Evolutionary conservation across 257 asterid genomes (phyloP).

Genomic region (Solanum virginianum): DNA sequence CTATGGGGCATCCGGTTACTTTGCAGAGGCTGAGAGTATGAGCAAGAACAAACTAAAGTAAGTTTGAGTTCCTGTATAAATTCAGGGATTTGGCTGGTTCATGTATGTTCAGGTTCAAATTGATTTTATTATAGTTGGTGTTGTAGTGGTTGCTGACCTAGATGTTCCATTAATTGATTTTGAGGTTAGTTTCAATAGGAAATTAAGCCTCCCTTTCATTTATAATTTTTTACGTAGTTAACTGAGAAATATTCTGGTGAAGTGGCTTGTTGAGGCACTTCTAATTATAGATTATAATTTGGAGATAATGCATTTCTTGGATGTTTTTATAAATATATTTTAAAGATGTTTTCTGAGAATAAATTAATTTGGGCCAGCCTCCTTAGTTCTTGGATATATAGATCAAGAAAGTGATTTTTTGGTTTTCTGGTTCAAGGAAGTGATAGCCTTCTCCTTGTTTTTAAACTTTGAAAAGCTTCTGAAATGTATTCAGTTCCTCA

Average conservation of each 20-base stretch:
- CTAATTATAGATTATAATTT: neutral
- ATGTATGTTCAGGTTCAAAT: neutral
- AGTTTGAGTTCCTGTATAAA: constrained; percentile 4
- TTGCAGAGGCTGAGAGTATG: constrained; percentile 30
- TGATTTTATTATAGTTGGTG: neutral
- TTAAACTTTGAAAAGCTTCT: neutral
- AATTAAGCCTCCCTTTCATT: neutral
- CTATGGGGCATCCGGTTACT: constrained; percentile 95
- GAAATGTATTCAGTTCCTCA: neutral
- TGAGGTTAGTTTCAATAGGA: neutral
- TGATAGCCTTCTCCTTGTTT: neutral
- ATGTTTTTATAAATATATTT: neutral
- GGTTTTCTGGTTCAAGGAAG: neutral
- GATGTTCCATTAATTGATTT: neutral
- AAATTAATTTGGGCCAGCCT: neutral
- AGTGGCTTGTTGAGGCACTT: neutral
- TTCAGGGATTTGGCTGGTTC: neutral
- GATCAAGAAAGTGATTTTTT: neutral
- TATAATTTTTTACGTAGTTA: neutral
- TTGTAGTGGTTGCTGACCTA: neutral
- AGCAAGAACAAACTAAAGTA: constrained; percentile 37
- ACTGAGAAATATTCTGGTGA: neutral
- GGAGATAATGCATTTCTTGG: neutral
- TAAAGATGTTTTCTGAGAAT: neutral
- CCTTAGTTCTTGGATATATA: neutral